A percentile compares a stretch with the other conserved stretches of the same genome.
phyloP scores from a whole-genome alignment of 2,329 filamentous ascomycete genomes.

The Nothophaeocryptopus gaeumannii region DNA sequence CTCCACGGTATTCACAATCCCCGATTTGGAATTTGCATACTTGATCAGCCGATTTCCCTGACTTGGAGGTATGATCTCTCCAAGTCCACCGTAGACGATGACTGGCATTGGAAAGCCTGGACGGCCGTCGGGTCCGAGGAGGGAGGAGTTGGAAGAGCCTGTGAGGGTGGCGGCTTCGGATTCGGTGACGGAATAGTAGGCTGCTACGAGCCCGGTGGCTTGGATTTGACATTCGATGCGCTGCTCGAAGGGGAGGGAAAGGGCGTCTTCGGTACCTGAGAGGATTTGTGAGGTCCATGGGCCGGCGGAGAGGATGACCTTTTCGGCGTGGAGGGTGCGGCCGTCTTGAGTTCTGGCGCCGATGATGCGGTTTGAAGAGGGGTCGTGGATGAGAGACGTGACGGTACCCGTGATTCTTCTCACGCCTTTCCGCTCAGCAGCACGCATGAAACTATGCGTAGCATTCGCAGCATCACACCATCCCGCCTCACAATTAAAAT shows the following conservation, averaged over 20 bases:
- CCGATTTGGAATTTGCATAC: constrained; percentile 58
- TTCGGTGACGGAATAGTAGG: constrained; percentile 54
- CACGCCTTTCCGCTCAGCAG: constrained; percentile 48
- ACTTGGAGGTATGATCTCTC: constrained; percentile 51
- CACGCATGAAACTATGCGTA: constrained; percentile 44
- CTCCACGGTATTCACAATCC: constrained; percentile 53
- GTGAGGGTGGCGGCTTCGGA: constrained; percentile 50
- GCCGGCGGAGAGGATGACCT: constrained; percentile 56
- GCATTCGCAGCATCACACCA: constrained; percentile 54
- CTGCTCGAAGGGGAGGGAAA: constrained; percentile 44
- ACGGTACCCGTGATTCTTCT: constrained; percentile 46
- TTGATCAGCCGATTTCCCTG: constrained; percentile 52
- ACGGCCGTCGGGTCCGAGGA: too few relatives aligned
- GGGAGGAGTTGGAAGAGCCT: constrained; percentile 3
- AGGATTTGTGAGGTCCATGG: constrained; percentile 57
- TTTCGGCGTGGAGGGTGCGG: constrained; percentile 49
- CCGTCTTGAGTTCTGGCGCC: constrained; percentile 54
- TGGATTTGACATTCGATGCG: constrained; percentile 54
- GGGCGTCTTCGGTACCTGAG: constrained; percentile 47
- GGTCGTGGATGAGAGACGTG: constrained; percentile 41
- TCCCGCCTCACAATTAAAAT: constrained; percentile 53
- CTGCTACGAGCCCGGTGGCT: constrained; percentile 60
- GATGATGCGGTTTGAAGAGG: constrained; percentile 27
- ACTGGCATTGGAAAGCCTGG: constrained; percentile 46
- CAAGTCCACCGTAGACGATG: constrained; percentile 48